Evolutionary conservation across 2,329 filamentous ascomycete species (phyloP).

Genomic region (Aspergillus clavatus): DNA sequence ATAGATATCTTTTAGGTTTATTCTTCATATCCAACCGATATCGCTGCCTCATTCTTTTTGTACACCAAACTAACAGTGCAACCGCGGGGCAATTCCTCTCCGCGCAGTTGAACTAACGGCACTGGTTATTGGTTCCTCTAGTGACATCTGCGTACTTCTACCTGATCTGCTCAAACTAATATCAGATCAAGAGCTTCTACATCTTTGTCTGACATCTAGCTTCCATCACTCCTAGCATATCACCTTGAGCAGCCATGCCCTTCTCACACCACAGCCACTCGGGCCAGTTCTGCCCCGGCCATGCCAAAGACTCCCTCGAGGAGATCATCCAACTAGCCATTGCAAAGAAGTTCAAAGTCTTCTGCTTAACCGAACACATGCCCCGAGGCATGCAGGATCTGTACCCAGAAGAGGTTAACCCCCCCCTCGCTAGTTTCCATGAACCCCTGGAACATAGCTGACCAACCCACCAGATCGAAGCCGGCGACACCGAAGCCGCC

Average conservation of each 20-base stretch:
- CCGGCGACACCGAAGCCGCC: slow-evolving; percentile 27
- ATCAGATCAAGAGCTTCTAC: too few species aligned
- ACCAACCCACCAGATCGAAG: slow-evolving; percentile 24
- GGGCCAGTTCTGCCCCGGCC: slow-evolving; percentile 89
- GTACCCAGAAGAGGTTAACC: slow-evolving; percentile 79
- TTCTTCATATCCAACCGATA: too few species aligned
- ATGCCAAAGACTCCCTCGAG: slow-evolving; percentile 81
- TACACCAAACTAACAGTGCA: too few species aligned
- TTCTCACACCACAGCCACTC: slow-evolving; percentile 98
- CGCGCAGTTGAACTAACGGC: too few species aligned
- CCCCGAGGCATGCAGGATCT: slow-evolving; percentile 73
- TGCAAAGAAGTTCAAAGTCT: slow-evolving; percentile 69
- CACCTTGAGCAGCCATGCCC: slow-evolving; percentile 74
- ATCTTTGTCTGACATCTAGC: too few species aligned
- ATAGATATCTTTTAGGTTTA: too few species aligned
- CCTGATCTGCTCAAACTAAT: neutral
- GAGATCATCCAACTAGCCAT: slow-evolving; percentile 78
- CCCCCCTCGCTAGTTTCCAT: neutral
- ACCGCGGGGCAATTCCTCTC: too few species aligned
- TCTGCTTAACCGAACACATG: slow-evolving; percentile 94
- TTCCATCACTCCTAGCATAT: too few species aligned
- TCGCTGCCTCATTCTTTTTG: too few species aligned
- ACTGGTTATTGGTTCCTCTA: too few species aligned
- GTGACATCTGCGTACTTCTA: neutral
- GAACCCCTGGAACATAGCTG: neutral